These are phyloP conservation scores for Aureobasidium sp. DNA, from an alignment of 2,329 filamentous ascomycete species.

Conservation along the genomic window DNA sequence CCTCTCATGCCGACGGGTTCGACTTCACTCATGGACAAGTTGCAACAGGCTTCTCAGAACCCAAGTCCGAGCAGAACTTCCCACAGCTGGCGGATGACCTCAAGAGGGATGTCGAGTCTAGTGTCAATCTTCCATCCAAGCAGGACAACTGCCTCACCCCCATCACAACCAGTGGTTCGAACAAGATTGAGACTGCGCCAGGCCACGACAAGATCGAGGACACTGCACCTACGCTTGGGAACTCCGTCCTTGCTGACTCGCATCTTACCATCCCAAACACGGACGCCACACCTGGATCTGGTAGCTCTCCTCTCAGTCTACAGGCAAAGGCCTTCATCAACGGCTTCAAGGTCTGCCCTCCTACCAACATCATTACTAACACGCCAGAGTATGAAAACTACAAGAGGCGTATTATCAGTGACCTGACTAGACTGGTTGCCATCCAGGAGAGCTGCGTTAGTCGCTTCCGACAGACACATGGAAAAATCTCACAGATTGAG, in stretches of 20 bases:
- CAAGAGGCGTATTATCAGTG: conserved; percentile 8
- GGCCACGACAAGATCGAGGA: neutral
- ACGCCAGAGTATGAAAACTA: conserved; percentile 14
- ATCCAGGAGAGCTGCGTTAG: conserved; percentile 11
- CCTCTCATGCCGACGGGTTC: no score
- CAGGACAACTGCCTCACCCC: neutral
- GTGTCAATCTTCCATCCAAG: neutral
- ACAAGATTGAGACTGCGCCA: neutral
- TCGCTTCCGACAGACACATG: neutral
- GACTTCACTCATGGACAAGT: neutral
- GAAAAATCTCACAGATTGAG: conserved; percentile 8
- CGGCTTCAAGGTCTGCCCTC: conserved; percentile 14
- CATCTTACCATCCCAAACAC: no score
- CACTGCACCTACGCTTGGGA: no score
- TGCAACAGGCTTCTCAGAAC: no score
- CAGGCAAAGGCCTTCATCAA: conserved; percentile 17
- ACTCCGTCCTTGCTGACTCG: no score
- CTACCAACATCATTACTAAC: conserved; percentile 6
- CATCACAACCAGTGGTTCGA: neutral
- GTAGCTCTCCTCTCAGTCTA: conserved; percentile 25
- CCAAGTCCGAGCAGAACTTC: neutral
- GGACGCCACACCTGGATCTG: conserved; percentile 18
- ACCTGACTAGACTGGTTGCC: conserved; percentile 3
- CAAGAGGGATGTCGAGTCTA: neutral
- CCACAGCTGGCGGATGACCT: neutral